Percentiles rank a stretch among this genome's conserved stretches.
Conservation (phyloP, 2,329 filamentous ascomycete species). For the Chrysoporthe puriensis region DNA sequence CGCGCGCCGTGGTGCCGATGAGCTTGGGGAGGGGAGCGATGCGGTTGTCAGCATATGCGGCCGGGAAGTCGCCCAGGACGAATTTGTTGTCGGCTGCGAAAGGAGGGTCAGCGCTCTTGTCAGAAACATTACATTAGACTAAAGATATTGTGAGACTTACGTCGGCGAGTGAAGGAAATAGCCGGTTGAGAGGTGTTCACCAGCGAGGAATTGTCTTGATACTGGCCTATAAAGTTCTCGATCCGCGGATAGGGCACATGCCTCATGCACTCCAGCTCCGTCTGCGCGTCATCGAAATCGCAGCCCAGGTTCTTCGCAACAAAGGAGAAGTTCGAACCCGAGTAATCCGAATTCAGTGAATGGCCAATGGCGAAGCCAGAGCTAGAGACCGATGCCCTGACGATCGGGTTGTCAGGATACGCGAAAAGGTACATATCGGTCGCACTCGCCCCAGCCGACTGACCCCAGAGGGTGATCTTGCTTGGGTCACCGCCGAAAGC, state of each 20-base stretch:
- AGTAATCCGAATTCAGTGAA: conserved; percentile 25
- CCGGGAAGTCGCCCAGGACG: conserved; percentile 37
- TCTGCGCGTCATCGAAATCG: conserved; percentile 31
- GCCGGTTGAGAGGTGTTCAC: conserved; percentile 15
- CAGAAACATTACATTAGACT: not conserved
- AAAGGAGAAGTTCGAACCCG: conserved; percentile 36
- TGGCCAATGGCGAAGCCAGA: conserved; percentile 29
- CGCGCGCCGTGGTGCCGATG: conserved; percentile 22
- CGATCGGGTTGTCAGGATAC: conserved; percentile 35
- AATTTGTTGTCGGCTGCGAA: conserved; percentile 34
- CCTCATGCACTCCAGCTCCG: conserved; percentile 38
- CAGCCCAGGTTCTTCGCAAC: conserved; percentile 37
- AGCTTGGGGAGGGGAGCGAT: conserved; percentile 16
- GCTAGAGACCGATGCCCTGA: conserved; percentile 26
- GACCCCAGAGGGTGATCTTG: conserved; percentile 40
- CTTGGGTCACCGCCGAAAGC: conserved; percentile 46
- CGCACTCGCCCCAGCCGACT: conserved; percentile 34
- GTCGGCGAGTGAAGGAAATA: conserved; percentile 14
- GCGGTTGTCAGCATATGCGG: conserved; percentile 28
- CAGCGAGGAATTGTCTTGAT: conserved; percentile 30
- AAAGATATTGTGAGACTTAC: conserved; percentile 28
- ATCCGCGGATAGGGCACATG: conserved; percentile 34
- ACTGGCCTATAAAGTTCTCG: conserved; percentile 35
- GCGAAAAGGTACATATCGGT: conserved; percentile 35
- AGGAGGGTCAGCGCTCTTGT: not conserved